Conservation (phyloP, 768 basidiomycete genomes). For the Serendipita sp. region DNA sequence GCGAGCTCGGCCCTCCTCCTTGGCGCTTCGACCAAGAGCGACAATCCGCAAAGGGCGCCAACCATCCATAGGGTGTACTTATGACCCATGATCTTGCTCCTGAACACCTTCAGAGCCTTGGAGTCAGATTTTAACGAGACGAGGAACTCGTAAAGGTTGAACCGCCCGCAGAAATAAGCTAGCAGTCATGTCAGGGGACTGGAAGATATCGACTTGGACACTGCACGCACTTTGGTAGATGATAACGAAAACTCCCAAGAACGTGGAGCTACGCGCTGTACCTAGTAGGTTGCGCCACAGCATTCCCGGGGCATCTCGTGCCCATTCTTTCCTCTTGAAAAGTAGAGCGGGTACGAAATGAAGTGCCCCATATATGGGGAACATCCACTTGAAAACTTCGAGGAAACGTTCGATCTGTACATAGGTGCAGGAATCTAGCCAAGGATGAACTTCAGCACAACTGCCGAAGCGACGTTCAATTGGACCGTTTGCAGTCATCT, state of each 20-base stretch:
- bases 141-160: conserved; percentile 36
- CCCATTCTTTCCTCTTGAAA: conserved; percentile 56
- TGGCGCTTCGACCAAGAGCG: conserved; percentile 76
- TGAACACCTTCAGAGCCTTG: conserved; percentile 8
- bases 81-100: conserved; percentile 1
- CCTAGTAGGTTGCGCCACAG: conserved; percentile 49
- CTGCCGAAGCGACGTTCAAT: conserved; percentile 3
- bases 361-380: conserved; percentile 57
- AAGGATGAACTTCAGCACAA: conserved; percentile 69
- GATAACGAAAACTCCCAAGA: conserved; percentile 67
- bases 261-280: conserved; percentile 69
- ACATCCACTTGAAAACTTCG: conserved; percentile 67
- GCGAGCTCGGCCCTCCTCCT: conserved; percentile 79
- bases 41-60: conserved; percentile 56
- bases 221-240: conserved; percentile 58
- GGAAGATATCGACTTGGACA: not conserved
- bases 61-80: conserved; percentile 42
- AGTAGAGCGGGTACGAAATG: conserved; percentile 78
- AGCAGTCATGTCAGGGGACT: not conserved
- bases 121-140: conserved; percentile 22
- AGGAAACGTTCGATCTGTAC: conserved; percentile 58
- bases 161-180: conserved; percentile 54
- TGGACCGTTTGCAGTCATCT: not conserved
- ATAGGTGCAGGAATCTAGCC: conserved; percentile 37
- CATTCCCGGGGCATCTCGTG: conserved; percentile 48